Evolutionary conservation across 148 eudicot genomes (phyloP), one percentile per base, ranked within the genome.

Genomic region (Agrostemma githago): DNA sequence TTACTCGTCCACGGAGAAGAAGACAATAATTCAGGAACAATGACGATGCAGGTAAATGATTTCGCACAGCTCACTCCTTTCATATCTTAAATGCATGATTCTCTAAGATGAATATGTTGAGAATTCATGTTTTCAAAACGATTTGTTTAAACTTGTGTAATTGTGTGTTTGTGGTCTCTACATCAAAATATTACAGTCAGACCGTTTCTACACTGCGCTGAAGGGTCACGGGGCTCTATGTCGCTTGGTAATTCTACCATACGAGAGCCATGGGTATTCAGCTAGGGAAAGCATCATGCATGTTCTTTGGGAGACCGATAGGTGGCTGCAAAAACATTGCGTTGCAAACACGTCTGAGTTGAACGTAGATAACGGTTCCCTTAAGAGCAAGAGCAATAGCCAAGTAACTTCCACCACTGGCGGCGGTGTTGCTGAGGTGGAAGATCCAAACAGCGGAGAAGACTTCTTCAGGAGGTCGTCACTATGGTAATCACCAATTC

Each of bases 251-350:
- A 77, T 92, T 76, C 97, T 95, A 77, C 99, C 99, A n/a, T 89
- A 82, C 73, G 97, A 95, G 78, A 92, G 97, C 84, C 99, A 95
- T 81, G 93, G 99, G 41, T 95, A 95, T 88, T 78, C 89, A 66
- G 92, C 99, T 68, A 85, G 94, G 53, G 97, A 95, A 83, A 95
- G 99, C 84, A 90, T 95, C 80, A 95, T 95, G 99, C 99, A 95
- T 72, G 85, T 86, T 76, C 97, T 95, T 72, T 95, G 99, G 99
- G 97, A 95, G 87, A 87, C 89, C 9, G 99, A 95, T 54, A 85
- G 96, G 87, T 95, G 99, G 99, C 89, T 95, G 72, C 97, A 90
- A 67, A 88, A 84, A 61, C 80, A 88, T 79, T 95, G 99, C 61
- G 86, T 85, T 34, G 53, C 87, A 53, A 88, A 87, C 82, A 74